Conservation (phyloP, 179 eudicot genomes). For the Camellia oleifera region DNA sequence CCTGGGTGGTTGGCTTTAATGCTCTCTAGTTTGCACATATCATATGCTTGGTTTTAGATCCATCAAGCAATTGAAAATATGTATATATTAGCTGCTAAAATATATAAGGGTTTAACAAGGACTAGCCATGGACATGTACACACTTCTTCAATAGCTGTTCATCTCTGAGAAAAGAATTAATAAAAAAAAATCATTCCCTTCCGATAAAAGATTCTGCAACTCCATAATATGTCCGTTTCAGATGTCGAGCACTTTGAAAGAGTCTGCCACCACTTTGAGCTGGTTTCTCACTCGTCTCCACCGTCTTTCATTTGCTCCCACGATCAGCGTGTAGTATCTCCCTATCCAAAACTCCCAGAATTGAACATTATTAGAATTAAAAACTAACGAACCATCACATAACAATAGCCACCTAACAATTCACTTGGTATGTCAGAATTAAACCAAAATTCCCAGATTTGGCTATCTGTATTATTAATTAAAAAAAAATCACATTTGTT, state of each 20-base stretch:
- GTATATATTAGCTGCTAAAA: not conserved
- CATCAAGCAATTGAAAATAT: not conserved
- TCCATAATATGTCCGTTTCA: slow-evolving; percentile 8
- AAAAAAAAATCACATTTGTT: not conserved
- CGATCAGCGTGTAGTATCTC: slow-evolving; percentile 78
- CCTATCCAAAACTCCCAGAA: slow-evolving; percentile 35
- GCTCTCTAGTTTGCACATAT: not conserved
- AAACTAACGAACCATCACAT: not conserved
- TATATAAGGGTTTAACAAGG: not conserved
- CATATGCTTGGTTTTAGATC: not conserved
- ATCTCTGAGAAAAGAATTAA: not conserved
- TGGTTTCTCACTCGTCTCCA: slow-evolving; percentile 67
- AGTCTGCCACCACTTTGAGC: slow-evolving; percentile 89
- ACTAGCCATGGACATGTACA: not conserved
- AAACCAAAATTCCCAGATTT: not conserved
- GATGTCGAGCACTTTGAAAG: slow-evolving; percentile 76
- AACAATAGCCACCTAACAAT: not conserved
- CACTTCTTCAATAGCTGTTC: not conserved
- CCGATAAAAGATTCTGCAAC: not conserved
- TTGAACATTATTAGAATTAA: not conserved
- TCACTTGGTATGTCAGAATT: not conserved
- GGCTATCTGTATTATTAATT: not conserved
- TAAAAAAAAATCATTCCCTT: not conserved
- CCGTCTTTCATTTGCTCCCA: slow-evolving; percentile 78
- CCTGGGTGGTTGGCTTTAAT: no score